Evolutionary conservation across 441 rosid genomes (phyloP), one percentile per base, ranked within the genome.

Genomic region (Flueggea neowawraea): DNA sequence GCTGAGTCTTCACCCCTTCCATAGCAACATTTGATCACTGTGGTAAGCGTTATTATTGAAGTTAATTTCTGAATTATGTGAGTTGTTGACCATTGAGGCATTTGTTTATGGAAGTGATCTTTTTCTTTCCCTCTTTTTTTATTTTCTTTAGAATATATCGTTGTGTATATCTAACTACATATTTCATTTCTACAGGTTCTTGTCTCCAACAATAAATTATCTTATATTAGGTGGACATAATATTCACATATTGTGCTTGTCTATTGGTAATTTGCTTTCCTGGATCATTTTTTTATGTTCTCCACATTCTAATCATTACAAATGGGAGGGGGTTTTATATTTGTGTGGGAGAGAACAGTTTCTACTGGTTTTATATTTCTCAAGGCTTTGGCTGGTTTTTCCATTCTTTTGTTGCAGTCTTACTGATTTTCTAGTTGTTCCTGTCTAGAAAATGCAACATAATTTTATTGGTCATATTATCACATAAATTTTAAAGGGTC

Each of bases 121-220:
- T 36, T 47, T 47, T 39, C 31, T 12, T 33, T 52, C 52, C 28
- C 28, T 22, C 28, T 0, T 22, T 22, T 22, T 22, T 22, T 22
- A 22, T 17, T 52, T 33, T 36, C 0, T 13, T 10, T 17, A 47
- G 12, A 47, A 11, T 47, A 47, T 47, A 47, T 47, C 4, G n/a
- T 47, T 47, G 50, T 47, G n/a, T 12, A 14, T 12, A 47, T 47
- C 10, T 47, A 47, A 9, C 12, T 10, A 47, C 14, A 4, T 47
- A 4, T 47, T 47, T 2, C 12, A 47, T 64, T 31, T 66, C 10
- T 74, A 68, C 83, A 92, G 96, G 97, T 90, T 92, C 79, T 92
- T 92, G 72, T 81, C 97, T 63, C 97, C 98, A 43, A 86, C 90
- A 12, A 86, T 92, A 57, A 85, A 64, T 78, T 80, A 81, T 79